Evolutionary conservation across 2,329 filamentous ascomycete species (phyloP).

Genomic region (Clonostachys rosea): DNA sequence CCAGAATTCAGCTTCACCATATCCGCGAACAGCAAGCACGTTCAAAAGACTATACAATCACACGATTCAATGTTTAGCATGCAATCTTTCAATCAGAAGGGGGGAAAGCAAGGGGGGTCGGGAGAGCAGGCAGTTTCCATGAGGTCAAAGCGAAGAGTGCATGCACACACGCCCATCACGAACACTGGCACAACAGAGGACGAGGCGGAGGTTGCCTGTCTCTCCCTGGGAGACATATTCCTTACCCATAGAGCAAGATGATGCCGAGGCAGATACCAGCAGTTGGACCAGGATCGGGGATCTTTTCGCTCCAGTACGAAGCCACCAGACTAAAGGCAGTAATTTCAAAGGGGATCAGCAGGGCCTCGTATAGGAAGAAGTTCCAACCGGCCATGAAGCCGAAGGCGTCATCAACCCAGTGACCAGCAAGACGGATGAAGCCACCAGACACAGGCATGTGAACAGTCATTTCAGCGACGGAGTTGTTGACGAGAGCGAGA

Average conservation of each 20-base stretch:
- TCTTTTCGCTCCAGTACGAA: slow-evolving; percentile 30
- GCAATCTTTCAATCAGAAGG: no score
- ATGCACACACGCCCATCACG: no score
- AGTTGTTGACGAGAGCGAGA: slow-evolving; percentile 19
- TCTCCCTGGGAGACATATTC: no score
- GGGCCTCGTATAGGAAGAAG: slow-evolving; percentile 40
- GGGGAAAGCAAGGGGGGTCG: no score
- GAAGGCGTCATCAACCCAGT: slow-evolving; percentile 41
- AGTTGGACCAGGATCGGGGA: slow-evolving; percentile 15
- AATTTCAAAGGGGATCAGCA: slow-evolving; percentile 43
- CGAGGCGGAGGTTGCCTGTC: no score
- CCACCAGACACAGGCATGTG: slow-evolving; percentile 39
- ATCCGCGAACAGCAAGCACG: slow-evolving; percentile 27
- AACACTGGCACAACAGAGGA: no score
- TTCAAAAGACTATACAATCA: slow-evolving; percentile 26
- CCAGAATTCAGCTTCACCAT: slow-evolving; percentile 35
- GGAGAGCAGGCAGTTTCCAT: no score
- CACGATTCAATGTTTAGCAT: no score
- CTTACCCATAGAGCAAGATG: slow-evolving; percentile 19
- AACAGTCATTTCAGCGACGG: slow-evolving; percentile 39
- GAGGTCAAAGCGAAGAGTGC: no score
- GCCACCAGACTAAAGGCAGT: slow-evolving; percentile 41
- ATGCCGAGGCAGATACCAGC: slow-evolving; percentile 36
- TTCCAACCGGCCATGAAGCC: slow-evolving; percentile 41
- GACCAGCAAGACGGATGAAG: slow-evolving; percentile 38